These are phyloP conservation scores for Chalaropsis ovoidea DNA, from an alignment of 2,329 filamentous ascomycete species.

Conservation along the genomic window DNA sequence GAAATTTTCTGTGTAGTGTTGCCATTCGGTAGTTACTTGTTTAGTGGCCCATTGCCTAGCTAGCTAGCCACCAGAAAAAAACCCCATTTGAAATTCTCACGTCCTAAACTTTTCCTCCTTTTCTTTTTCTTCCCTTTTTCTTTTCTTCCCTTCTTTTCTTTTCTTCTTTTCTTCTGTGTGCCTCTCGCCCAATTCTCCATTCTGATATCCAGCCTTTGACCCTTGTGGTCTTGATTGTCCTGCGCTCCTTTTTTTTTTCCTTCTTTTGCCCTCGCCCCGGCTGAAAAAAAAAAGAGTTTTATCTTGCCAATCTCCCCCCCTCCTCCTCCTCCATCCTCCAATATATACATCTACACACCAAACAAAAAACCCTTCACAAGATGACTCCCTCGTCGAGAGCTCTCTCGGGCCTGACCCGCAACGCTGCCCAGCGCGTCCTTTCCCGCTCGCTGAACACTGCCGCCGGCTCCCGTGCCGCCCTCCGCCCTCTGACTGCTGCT, in stretches of 20 bases:
- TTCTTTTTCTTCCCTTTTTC: constrained; percentile 3
- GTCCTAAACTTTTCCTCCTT: constrained; percentile 4
- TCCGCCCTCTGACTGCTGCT: constrained; percentile 30
- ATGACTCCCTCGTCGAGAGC: constrained; percentile 42
- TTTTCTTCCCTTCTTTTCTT: constrained; percentile 19
- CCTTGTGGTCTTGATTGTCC: constrained; percentile 19
- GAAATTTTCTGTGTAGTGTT: background rate
- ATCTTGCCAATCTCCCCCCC: constrained; percentile 18
- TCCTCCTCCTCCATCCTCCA: constrained; percentile 26
- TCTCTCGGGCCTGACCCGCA: constrained; percentile 31
- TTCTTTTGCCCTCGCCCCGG: constrained; percentile 21
- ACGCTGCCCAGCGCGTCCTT: constrained; percentile 26
- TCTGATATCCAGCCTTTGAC: constrained; percentile 11
- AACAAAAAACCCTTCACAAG: constrained; percentile 2
- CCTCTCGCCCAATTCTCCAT: constrained; percentile 19
- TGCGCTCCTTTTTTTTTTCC: constrained; percentile 27
- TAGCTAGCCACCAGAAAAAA: background rate
- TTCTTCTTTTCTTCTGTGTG: constrained; percentile 14
- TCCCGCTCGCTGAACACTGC: constrained; percentile 20
- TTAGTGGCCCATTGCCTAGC: constrained; percentile 7
- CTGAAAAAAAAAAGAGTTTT: constrained; percentile 16
- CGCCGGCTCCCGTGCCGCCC: constrained; percentile 23
- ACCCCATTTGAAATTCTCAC: constrained; percentile 8
- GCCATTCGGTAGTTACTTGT: background rate
- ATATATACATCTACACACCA: background rate